Percentiles rank a stretch among this genome's conserved stretches.
Conservation (phyloP, 140 eudicot species). For the Ambrosia hybrid region DNA sequence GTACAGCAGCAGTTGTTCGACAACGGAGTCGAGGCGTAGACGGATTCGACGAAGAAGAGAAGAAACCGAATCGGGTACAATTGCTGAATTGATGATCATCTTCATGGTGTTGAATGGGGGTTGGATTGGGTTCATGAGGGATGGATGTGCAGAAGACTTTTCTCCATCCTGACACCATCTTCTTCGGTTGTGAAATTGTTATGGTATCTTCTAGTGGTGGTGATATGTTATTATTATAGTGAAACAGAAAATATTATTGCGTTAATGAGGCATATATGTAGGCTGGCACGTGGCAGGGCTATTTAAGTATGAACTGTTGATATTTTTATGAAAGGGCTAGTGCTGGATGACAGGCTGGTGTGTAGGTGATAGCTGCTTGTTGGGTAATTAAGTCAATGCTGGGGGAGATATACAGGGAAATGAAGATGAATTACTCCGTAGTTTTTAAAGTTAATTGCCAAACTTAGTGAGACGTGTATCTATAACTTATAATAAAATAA, state of each 20-base stretch:
- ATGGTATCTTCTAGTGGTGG: background rate
- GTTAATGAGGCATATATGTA: background rate
- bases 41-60: no score
- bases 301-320: conserved; percentile 14
- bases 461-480: no score
- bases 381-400: conserved; percentile 20
- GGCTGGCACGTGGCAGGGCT: conserved; percentile 24
- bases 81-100: no score
- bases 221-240: background rate
- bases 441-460: no score
- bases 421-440: no score
- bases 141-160: conserved; percentile 83
- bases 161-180: conserved; percentile 85
- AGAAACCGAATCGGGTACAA: no score
- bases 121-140: conserved; percentile 40
- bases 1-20: conserved; percentile 23
- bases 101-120: no score
- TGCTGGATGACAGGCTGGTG: conserved; percentile 27
- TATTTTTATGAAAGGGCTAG: no score
- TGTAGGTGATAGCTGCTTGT: conserved; percentile 18
- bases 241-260: background rate
- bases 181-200: background rate
- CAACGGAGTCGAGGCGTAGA: conserved; percentile 35
- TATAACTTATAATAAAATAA: no score
- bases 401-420: background rate